Percentiles rank a stretch among this genome's conserved stretches.
phyloP scores from a whole-genome alignment of 768 basidiomycete genomes.

The Auricularia sp. region DNA sequence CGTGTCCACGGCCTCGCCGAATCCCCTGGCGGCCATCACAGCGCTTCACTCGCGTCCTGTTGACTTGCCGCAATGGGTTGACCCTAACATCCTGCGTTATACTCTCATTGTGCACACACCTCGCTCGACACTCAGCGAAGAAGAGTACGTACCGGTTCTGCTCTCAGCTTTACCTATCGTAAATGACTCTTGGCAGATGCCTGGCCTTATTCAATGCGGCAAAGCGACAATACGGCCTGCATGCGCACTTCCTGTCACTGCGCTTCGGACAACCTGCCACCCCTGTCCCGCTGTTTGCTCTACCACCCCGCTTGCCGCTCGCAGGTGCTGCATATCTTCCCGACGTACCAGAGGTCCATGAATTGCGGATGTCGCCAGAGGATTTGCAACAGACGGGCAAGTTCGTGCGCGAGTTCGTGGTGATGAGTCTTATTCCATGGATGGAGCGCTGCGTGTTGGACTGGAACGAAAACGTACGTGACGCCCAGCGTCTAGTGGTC shows the following conservation, averaged over 20 bases:
- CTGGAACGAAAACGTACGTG: slow-evolving; percentile 78
- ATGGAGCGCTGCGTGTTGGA: slow-evolving; percentile 92
- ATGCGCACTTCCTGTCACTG: slow-evolving; percentile 62
- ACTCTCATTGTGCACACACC: slow-evolving; percentile 70
- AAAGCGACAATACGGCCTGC: slow-evolving; percentile 77
- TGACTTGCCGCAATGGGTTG: slow-evolving; percentile 77
- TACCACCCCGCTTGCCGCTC: slow-evolving; percentile 54
- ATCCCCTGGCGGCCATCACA: slow-evolving; percentile 72
- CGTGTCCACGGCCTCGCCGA: slow-evolving; percentile 71
- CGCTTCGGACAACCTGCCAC: slow-evolving; percentile 22
- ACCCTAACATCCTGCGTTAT: slow-evolving; percentile 58
- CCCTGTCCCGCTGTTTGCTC: slow-evolving; percentile 27
- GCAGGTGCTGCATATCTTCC: slow-evolving; percentile 57
- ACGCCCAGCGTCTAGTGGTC: background rate
- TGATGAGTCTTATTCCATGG: slow-evolving; percentile 87
- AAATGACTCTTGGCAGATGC: slow-evolving; percentile 36
- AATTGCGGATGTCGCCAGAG: slow-evolving; percentile 47
- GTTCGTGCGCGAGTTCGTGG: slow-evolving; percentile 80
- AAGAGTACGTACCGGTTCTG: slow-evolving; percentile 52
- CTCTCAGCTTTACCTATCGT: slow-evolving; percentile 6
- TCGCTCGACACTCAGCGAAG: slow-evolving; percentile 58
- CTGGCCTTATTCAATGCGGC: slow-evolving; percentile 74
- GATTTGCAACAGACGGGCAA: slow-evolving; percentile 69
- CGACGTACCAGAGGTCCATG: slow-evolving; percentile 43
- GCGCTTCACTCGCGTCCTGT: slow-evolving; percentile 55